These are phyloP conservation scores for Mycena metata DNA, from an alignment of 768 basidiomycete genomes.

Conservation along the genomic window DNA sequence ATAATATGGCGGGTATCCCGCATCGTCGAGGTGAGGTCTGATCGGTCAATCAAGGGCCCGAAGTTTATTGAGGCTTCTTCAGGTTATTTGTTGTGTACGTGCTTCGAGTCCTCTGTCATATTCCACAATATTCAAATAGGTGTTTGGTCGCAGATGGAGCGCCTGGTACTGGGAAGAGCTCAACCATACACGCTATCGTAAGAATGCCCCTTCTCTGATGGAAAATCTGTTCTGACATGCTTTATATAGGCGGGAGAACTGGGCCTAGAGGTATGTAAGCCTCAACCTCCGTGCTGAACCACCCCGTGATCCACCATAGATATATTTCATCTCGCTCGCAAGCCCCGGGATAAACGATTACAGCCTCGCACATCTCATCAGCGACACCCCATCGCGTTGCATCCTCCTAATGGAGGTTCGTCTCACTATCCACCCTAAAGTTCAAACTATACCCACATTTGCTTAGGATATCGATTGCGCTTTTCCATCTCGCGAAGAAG, in stretches of 20 bases:
- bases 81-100: constrained; percentile 22
- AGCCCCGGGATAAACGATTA: constrained; percentile 26
- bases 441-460: background rate
- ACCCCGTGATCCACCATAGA: background rate
- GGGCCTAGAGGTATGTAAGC: constrained; percentile 14
- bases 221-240: background rate
- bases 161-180: constrained; percentile 32
- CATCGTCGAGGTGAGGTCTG: constrained; percentile 24
- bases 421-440: background rate
- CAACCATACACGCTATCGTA: constrained; percentile 24
- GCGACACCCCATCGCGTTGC: constrained; percentile 20
- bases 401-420: constrained; percentile 32
- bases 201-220: background rate
- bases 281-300: background rate
- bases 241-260: constrained; percentile 25
- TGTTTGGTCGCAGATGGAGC: constrained; percentile 29
- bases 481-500: constrained; percentile 25
- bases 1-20: constrained; percentile 23
- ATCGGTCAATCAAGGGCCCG: background rate
- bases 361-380: constrained; percentile 16
- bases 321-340: constrained; percentile 28
- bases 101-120: too few species aligned
- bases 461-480: constrained; percentile 29
- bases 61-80: background rate
- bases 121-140: too few species aligned